Base-by-base conservation (phyloP, 169 alveolate genomes). In the Eimeria sp. region DNA sequence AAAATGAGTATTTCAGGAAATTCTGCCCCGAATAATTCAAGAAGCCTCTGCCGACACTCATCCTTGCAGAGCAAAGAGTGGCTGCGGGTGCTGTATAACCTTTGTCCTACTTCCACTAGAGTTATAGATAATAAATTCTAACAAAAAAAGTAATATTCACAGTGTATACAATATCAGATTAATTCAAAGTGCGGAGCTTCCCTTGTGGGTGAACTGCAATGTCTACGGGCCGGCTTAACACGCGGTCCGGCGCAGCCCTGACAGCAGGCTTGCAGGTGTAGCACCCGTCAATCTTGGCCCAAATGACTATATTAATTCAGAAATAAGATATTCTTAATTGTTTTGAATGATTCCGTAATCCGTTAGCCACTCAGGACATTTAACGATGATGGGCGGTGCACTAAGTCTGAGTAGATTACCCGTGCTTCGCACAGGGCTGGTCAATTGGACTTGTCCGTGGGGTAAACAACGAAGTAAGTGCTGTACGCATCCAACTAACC, bases 221-320 rank as follows among this genome's bases (percentile, higher is more conserved):
- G 25, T 37, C 33, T 16, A 10, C 40, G 20, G 54, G 83, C 83
- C 56, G 58, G 56, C 83, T 37, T 16, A 37, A 16, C 58, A 4
- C 27, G 83, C 58, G 54, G 56, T 40, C 56, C 58, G 54, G 14
- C 33, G 83, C 83, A 74, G 56, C 83, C 58, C 56, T 74, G 56
- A 33, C 83, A 40, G 83, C 83, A 40, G 30, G 83, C 83, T 74
- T 74, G 83, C 83, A 40, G 56, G 54, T 37, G 20, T 74, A 43
- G 83, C 56, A 18, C 23, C 83, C 16, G 56, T 23, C 37, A 74
- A 74, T 33, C 56, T 9, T 4, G 18, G 18, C 14, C 58, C n/a
- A 0, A 13, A 54, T 6, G 56, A 20, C 18, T 6, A 40, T 6
- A 74, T 27, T 1, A 40, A 40, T 23, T 20, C 56, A n/a, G 23